Evolutionary conservation across 2,329 filamentous ascomycete species (phyloP).

Genomic region (Bisporella sp.): DNA sequence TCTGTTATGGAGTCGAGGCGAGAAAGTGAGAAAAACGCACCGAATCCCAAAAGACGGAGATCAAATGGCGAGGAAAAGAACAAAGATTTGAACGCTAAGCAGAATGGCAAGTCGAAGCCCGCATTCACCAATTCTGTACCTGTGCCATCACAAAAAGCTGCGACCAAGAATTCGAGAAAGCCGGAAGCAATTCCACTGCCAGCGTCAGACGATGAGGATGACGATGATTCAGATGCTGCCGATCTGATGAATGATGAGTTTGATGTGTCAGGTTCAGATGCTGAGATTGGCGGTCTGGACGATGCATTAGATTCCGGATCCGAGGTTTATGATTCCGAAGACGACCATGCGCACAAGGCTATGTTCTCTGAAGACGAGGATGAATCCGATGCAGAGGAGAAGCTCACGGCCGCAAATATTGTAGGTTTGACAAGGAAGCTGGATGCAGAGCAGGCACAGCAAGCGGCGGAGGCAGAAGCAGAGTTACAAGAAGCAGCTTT

Average conservation of each 20-base stretch:
- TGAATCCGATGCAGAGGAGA: constrained; percentile 80
- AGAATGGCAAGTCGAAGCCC: constrained; percentile 29
- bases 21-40: constrained; percentile 34
- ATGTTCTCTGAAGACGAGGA: constrained; percentile 97
- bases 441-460: constrained; percentile 68
- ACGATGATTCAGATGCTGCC: constrained; percentile 39
- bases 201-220: constrained; percentile 32
- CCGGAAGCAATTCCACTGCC: constrained; percentile 35
- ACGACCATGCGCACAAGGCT: constrained; percentile 50
- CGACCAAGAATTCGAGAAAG: constrained; percentile 29
- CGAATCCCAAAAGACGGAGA: constrained; percentile 57
- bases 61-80: constrained; percentile 31
- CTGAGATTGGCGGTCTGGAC: constrained; percentile 36
- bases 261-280: constrained; percentile 26
- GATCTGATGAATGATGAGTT: constrained; percentile 38
- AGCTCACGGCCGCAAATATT: constrained; percentile 91
- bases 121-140: constrained; percentile 28
- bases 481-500: constrained; percentile 80
- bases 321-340: constrained; percentile 39
- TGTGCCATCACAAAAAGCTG: constrained; percentile 26
- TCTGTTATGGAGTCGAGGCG: constrained; percentile 50
- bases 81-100: constrained; percentile 28
- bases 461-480: constrained; percentile 75
- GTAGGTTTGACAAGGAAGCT: constrained; percentile 82
- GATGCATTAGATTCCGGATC: constrained; percentile 45